phyloP scores from a whole-genome alignment of 805 yeast genomes.

The Candida insectalens region DNA sequence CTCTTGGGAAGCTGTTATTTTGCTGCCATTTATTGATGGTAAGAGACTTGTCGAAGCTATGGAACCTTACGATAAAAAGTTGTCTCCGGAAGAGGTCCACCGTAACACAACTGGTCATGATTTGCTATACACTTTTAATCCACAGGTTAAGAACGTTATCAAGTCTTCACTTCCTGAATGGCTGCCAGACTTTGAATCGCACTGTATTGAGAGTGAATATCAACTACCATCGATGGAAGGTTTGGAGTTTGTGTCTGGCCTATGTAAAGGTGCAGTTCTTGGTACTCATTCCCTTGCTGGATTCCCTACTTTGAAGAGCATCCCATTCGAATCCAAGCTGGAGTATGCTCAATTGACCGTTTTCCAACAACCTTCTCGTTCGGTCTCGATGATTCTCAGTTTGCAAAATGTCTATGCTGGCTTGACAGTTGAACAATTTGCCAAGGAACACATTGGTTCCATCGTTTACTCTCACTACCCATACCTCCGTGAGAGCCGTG shows the following conservation, averaged over 20 bases:
- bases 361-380: conserved; percentile 77
- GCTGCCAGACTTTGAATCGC: conserved; percentile 71
- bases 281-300: conserved; percentile 79
- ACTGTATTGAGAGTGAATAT: conserved; percentile 58
- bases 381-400: conserved; percentile 68
- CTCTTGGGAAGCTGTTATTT: conserved; percentile 96
- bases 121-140: conserved; percentile 60
- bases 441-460: conserved; percentile 50
- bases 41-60: conserved; percentile 63
- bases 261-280: conserved; percentile 53
- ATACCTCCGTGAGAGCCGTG: conserved; percentile 70
- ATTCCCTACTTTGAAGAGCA: conserved; percentile 73
- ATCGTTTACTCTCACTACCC: conserved; percentile 83
- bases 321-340: conserved; percentile 50
- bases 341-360: conserved; percentile 58
- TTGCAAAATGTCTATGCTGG: conserved; percentile 48
- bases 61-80: conserved; percentile 48
- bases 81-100: conserved; percentile 58
- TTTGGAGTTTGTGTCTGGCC: conserved; percentile 37
- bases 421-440: conserved; percentile 51
- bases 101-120: conserved; percentile 74
- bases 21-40: conserved; percentile 86
- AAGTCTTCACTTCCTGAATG: conserved; percentile 70
- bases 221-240: conserved; percentile 39
- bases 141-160: conserved; percentile 59